phyloP scores from a whole-genome alignment of 2,329 filamentous ascomycete genomes.

The Sphaceloma murrayae region DNA sequence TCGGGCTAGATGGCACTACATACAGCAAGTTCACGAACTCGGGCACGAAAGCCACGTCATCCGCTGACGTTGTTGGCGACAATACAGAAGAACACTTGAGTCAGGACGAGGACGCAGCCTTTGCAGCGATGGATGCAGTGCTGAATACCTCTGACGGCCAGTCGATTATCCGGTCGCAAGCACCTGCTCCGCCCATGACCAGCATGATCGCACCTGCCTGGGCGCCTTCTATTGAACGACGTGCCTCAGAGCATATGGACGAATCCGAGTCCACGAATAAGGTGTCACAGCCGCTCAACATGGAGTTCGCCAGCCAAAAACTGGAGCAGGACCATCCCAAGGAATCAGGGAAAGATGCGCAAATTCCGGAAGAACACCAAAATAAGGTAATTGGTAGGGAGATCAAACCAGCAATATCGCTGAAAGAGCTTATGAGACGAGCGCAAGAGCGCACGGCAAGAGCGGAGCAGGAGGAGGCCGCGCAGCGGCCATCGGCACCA shows the following conservation, averaged over 20 bases:
- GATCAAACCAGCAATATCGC: background rate
- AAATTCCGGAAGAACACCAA: background rate
- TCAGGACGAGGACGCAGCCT: constrained; percentile 16
- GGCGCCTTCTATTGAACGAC: background rate
- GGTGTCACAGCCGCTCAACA: no score
- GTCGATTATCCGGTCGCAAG: background rate
- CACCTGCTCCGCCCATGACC: background rate
- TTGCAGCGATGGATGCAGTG: constrained; percentile 15
- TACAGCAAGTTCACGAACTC: background rate
- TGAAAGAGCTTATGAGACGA: background rate
- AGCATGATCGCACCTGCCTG: background rate
- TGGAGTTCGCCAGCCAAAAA: no score
- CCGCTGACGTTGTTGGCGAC: constrained; percentile 7
- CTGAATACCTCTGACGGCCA: constrained; percentile 11
- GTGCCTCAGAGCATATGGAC: background rate
- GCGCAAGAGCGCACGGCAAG: background rate
- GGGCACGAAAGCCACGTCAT: constrained; percentile 3
- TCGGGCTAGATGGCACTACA: constrained; percentile 2
- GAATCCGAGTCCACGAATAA: background rate
- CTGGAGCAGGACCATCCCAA: no score
- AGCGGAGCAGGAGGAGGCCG: background rate
- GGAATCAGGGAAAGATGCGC: background rate
- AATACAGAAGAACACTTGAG: constrained; percentile 10
- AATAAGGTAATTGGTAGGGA: background rate
- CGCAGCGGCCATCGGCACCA: background rate